Base-by-base conservation (phyloP, 2,329 filamentous ascomycete genomes). In the Cytospora chrysosperma region DNA sequence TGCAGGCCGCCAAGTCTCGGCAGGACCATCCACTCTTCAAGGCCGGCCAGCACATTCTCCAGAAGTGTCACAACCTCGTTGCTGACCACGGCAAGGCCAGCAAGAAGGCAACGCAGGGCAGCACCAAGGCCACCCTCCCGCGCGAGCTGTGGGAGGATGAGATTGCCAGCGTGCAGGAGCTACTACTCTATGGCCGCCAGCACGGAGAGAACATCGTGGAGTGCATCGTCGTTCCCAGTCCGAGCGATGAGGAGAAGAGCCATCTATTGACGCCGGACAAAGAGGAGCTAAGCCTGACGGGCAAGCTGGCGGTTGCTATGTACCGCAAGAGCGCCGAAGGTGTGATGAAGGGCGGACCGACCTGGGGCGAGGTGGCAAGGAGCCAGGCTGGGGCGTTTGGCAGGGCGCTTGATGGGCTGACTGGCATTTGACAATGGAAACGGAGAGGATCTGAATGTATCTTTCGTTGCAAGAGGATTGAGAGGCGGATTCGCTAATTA, bases 91-190 rank as follows among this genome's bases (percentile, higher is more conserved):
- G 69, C n/a, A 67, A 68, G 15, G 68, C 68, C 9, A 72, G 75
- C 15, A 66, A 68, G 54, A 68, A 67, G 34, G 67, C 72, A 15
- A 61, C 63, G 9, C 64, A 69, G 7, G 68, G n/a, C 10, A 37
- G 37, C 21, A 43, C 34, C 19, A 59, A 70, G 28, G 40, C 73
- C 27, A 65, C 68, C 4, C 65, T 72, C 8, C 72, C 72, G 3
- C 66, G 66, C 15, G 67, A 67, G 24, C 67, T 56, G 30, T 77
- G 75, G 75, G 69, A 72, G 53, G 66, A 74, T 56, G 76, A 78
- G 61, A 71, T 72, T 43, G 62, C 71, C 34, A 70, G 73, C 12
- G 69, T 75, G 40, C 71, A 70, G 53, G 71, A 73, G 17, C 52
- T 77, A 37, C 66, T 78, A 19, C 62, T 63, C 8, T 71, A 68